Base-by-base conservation (phyloP, 495 filamentous ascomycete genomes). In the Xylaria sp. region DNA sequence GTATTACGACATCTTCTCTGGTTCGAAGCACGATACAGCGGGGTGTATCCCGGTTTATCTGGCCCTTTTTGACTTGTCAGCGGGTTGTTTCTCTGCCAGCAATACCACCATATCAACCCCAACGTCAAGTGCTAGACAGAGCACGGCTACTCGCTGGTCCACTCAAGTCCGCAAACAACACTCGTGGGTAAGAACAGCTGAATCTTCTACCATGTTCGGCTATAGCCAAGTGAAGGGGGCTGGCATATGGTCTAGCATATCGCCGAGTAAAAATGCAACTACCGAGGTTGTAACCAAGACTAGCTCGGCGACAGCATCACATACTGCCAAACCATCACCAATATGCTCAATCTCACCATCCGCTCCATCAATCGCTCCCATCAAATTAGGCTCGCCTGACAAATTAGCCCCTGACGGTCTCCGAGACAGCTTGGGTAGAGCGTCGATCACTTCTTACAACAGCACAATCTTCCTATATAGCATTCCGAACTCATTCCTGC, bases 361-460 rank as follows among this genome's bases (percentile, higher is more conserved):
- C 12, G 74, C 74, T 21, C 76, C 76, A 26, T 78, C 76, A 1
- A 68, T 78, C 48, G 73, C 76, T 17, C 76, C 76, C 33, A 44
- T 48, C 12, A 64, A 44, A 58, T 21, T 78, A 50, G 69, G 67
- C 0, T 62, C 67, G 14, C 41, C 31, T 15, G 72, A 75, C 15
- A 66, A 70, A 14, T 71, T 61, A 12, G 35, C 40, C n/a, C n/a
- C 44, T 4, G 65, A 52, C n/a, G 61, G 64, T 43, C 26, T 61
- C 17, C 69, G 50, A 43, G 68, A 70, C 31, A 71, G 65, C 24
- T 75, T 55, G 6, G 62, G 50, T 5, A 55, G 69, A 48, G 74
- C 44, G 5, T 44, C 50, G 15, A 76, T 78, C 35, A 37, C 69
- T 41, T 72, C 66, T 14, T 14, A 50, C 29, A 69, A 61, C 43